A percentile compares a stretch with the other conserved stretches of the same genome.
These are phyloP conservation scores for Coemansia sp. DNA, from an alignment of 192 early-diverging fungal species.

Conservation along the genomic window DNA sequence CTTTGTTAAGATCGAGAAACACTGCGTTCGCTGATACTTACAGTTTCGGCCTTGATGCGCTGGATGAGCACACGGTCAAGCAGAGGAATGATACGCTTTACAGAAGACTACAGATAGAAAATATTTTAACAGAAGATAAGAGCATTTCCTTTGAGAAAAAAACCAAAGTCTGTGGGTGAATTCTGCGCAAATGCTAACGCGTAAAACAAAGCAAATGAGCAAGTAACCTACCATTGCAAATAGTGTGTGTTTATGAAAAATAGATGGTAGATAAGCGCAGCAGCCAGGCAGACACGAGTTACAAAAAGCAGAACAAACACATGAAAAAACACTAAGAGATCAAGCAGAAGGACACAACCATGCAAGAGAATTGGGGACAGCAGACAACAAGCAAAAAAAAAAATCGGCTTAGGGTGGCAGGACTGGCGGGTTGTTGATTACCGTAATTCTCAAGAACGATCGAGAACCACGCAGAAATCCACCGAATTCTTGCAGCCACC, in stretches of 20 bases:
- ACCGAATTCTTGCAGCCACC: background rate
- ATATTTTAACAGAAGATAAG: constrained; percentile 3
- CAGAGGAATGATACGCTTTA: constrained; percentile 92
- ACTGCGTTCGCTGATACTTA: constrained; percentile 21
- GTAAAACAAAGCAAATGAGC: background rate
- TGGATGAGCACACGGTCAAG: constrained; percentile 98
- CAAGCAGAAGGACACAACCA: background rate
- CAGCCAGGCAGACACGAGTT: background rate
- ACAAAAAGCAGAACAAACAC: background rate
- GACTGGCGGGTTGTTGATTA: constrained; percentile 11
- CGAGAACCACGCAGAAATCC: constrained; percentile 22
- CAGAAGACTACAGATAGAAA: constrained; percentile 28
- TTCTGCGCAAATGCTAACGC: background rate
- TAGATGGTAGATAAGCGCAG: background rate
- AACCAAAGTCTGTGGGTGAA: background rate
- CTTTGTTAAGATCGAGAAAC: background rate
- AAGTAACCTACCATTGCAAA: background rate
- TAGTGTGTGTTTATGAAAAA: background rate
- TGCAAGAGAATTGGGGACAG: background rate
- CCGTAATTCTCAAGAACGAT: constrained; percentile 19
- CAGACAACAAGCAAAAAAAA: background rate
- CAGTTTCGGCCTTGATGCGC: constrained; percentile 84
- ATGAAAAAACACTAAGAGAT: background rate
- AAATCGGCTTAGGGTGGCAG: background rate
- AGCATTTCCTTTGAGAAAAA: background rate